These are phyloP conservation scores for Citropsis articulata DNA, from an alignment of 345 rosid species.

Conservation along the genomic window DNA sequence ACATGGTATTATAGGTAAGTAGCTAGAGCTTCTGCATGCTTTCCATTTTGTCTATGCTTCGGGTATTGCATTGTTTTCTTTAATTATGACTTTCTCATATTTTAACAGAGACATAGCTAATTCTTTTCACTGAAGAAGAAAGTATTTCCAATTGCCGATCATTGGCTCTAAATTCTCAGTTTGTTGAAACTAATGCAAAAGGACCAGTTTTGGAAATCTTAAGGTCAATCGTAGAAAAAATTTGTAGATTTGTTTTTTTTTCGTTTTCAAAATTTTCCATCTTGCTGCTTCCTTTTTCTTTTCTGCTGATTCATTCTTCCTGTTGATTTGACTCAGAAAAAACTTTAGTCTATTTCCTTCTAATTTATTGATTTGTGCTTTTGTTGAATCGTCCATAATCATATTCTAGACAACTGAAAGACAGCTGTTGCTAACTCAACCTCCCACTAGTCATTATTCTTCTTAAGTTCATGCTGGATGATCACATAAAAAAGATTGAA, in stretches of 20 bases:
- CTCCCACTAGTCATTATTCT: background rate
- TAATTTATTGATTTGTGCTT: background rate
- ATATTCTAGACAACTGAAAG: background rate
- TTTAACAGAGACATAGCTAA: background rate
- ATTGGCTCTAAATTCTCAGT: background rate
- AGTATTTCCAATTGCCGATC: background rate
- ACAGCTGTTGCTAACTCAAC: background rate
- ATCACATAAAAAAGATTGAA: background rate
- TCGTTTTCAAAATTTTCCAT: background rate
- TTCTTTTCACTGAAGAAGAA: background rate
- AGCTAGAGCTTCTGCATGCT: background rate
- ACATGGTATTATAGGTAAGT: conserved; percentile 27
- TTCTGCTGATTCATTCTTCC: background rate
- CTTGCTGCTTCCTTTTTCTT: background rate
- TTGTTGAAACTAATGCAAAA: background rate
- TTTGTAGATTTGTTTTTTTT: background rate
- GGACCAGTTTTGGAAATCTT: background rate
- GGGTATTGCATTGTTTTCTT: background rate
- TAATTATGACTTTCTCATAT: background rate
- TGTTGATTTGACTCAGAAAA: background rate
- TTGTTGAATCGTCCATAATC: background rate
- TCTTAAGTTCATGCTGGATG: background rate
- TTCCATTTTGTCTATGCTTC: background rate
- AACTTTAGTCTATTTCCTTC: background rate
- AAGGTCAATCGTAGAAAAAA: background rate